phyloP scores from a whole-genome alignment of 345 rosid genomes.

The Hirschfeldia incana region DNA sequence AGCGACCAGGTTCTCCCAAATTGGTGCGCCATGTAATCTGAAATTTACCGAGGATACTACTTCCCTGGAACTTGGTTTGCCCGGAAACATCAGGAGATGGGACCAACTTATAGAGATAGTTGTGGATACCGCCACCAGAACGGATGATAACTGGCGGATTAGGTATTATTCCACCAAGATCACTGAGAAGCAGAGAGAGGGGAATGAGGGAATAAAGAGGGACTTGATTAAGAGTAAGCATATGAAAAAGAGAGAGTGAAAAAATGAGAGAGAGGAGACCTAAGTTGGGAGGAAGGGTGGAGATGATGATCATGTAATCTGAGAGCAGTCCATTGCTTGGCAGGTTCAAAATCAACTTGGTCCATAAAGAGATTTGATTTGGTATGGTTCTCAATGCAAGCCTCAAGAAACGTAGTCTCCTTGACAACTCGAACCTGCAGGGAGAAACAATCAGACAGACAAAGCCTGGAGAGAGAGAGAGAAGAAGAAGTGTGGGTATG shows the following conservation, averaged over 20 bases:
- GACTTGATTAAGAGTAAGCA: neutral
- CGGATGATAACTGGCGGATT: conserved; percentile 75
- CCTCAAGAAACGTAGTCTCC: conserved; percentile 89
- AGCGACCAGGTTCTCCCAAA: conserved; percentile 96
- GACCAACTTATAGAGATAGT: conserved; percentile 75
- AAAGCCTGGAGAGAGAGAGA: neutral
- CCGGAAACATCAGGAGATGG: conserved; percentile 49
- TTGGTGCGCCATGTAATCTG: conserved; percentile 97
- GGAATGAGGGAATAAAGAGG: neutral
- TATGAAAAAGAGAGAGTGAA: conserved; percentile 1
- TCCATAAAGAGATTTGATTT: conserved; percentile 92
- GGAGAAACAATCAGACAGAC: conserved; percentile 14
- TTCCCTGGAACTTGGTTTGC: conserved; percentile 59
- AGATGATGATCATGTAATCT: conserved; percentile 58
- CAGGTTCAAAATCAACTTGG: conserved; percentile 98
- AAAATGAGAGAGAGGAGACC: conserved; percentile 44
- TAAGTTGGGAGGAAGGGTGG: conserved; percentile 38
- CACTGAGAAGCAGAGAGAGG: conserved; percentile 23
- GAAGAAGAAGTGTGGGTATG: neutral
- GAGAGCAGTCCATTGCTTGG: conserved; percentile 76
- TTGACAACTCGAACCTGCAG: conserved; percentile 91
- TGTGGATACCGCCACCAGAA: conserved; percentile 87
- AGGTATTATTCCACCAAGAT: conserved; percentile 56
- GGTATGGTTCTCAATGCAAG: conserved; percentile 93
- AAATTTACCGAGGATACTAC: conserved; percentile 87